These are phyloP conservation scores for Apiospora malaysiana DNA, from an alignment of 2,329 filamentous ascomycete genomes.

Conservation along the genomic window DNA sequence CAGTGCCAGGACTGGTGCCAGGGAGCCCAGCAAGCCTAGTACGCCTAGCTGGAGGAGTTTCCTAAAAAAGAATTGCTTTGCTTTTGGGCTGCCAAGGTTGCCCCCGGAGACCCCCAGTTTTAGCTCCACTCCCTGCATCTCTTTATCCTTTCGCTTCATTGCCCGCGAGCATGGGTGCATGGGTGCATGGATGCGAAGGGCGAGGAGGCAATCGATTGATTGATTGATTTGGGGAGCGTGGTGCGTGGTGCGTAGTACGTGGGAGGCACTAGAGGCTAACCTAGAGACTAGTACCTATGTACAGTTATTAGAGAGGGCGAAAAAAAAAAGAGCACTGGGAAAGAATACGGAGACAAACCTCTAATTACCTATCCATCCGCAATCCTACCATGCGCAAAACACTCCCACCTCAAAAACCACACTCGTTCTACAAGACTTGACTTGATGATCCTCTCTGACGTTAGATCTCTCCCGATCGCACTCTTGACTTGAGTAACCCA, in stretches of 20 bases:
- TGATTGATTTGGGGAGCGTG: background rate
- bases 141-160: slow-evolving; percentile 8
- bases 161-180: slow-evolving; percentile 1
- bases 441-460: slow-evolving; percentile 18
- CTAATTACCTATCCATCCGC: background rate
- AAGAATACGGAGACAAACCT: slow-evolving; percentile 11
- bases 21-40: too few relatives aligned
- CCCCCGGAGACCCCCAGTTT: background rate
- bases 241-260: too few relatives aligned
- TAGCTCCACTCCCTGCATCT: slow-evolving; percentile 3
- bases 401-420: background rate
- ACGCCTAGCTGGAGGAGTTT: slow-evolving; percentile 1
- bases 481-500: slow-evolving; percentile 4
- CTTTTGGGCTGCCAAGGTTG: background rate
- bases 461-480: slow-evolving; percentile 8
- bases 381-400: slow-evolving; percentile 4
- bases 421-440: background rate
- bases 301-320: background rate
- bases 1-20: too few relatives aligned
- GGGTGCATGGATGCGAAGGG: too few relatives aligned
- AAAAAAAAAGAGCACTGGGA: background rate
- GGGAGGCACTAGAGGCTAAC: background rate
- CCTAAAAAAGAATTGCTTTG: slow-evolving; percentile 8
- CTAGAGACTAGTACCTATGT: background rate
- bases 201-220: slow-evolving; percentile 2